Percentiles rank a stretch among this genome's conserved stretches.
Evolutionary conservation across 2,329 filamentous ascomycete species (phyloP).

Genomic region (Alternaria ventricosa): DNA sequence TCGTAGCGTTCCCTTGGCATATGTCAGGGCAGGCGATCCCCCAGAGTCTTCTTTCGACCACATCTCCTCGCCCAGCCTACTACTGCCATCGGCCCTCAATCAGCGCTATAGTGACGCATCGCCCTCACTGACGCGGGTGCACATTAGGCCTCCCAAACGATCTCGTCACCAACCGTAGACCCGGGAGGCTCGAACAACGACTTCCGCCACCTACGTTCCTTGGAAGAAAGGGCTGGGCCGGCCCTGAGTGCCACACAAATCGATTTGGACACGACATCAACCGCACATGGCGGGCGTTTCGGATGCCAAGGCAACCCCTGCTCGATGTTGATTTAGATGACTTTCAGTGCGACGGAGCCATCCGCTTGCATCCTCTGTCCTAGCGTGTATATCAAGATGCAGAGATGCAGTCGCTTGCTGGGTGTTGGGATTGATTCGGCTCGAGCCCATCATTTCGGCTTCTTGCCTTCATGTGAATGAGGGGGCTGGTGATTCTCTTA

Average conservation of each 20-base stretch:
- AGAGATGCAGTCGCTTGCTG: not conserved
- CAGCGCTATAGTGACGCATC: not conserved
- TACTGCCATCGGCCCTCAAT: not conserved
- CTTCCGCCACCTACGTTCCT: not conserved
- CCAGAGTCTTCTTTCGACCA: slow-evolving; percentile 17
- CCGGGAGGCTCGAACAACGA: not conserved
- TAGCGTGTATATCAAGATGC: not conserved
- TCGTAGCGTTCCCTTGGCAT: slow-evolving; percentile 21
- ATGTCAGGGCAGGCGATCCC: slow-evolving; percentile 16
- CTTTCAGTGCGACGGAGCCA: not conserved
- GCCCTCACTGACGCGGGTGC: not conserved
- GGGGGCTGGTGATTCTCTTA: slow-evolving; percentile 14
- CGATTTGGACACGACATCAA: not conserved
- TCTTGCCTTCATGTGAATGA: slow-evolving; percentile 28
- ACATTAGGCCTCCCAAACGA: not conserved
- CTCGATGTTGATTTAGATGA: not conserved
- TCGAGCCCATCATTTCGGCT: not conserved
- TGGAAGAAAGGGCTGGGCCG: not conserved
- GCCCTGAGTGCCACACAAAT: not conserved
- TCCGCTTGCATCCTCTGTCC: not conserved
- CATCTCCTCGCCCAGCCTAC: not conserved
- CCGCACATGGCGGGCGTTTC: not conserved
- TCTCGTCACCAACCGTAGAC: not conserved
- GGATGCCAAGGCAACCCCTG: not conserved
- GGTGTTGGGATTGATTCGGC: not conserved